Evolutionary conservation across 2,329 filamentous ascomycete genomes (phyloP), one percentile per base, ranked within the genome.

Genomic region (Arthrobotrys musiformis): DNA sequence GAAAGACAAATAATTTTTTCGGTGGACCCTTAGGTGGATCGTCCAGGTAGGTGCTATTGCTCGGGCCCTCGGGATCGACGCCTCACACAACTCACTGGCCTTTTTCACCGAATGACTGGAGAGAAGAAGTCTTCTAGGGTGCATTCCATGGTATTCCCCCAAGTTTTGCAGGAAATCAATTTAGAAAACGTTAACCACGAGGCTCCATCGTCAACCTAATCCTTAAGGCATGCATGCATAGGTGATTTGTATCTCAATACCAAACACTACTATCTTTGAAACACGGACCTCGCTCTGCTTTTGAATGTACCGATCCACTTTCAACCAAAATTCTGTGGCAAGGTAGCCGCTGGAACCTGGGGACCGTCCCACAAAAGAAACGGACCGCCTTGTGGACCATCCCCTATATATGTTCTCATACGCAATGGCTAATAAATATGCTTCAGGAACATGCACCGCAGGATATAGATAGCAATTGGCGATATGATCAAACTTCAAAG

Each of bases 11-110:
- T 33, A 2, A 6, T 46, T 46, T 44, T 44, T 17, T 40, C 58
- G 35, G 24, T 58, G 37, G 60, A 44, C 48, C 60, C 28, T 48
- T 19, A n/a, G 37, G 40, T 42, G 40, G 40, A 17, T 17, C 30
- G 11, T 35, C 15, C 6, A 19, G n/a, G 37, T 50, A 19, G 24
- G 26, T 15, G 42, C 61, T n/a, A 54, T 69, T 46, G 44, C 68
- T 73, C 69, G 42, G 68, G 42, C 48, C 61, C 30, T 60, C 37
- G 50, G 48, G 69, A 67, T 67, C 69, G 69, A 72, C 67, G 33
- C 52, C 44, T 48, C 66, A 19, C 26, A 26, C 19, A 58, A 28
- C 17, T 40, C 17, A 30, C 17, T 33, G 24, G 35, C n/a, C 30
- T 28, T 33, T 22, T 44, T 54, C 62, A 54, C 62, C 13, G 17